Evolutionary conservation across 352 stramenopile genomes (phyloP).

Genomic region (Phytophthora constricta): DNA sequence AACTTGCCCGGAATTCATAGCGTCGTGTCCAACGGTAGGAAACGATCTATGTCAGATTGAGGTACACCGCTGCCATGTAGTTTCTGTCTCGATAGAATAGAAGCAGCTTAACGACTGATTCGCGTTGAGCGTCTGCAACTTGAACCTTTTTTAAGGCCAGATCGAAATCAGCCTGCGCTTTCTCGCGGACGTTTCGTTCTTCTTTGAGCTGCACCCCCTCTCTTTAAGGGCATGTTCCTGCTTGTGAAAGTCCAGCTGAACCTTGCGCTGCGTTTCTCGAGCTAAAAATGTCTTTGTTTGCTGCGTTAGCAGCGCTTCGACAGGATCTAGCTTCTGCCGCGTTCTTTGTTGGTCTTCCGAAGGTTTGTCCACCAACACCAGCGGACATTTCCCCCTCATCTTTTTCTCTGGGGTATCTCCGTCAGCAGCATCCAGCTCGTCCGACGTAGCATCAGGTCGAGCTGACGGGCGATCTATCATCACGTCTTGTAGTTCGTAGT

Average conservation of each 20-base stretch:
- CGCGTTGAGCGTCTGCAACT: background rate
- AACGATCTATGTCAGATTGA: background rate
- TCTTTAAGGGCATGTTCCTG: background rate
- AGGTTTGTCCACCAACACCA: background rate
- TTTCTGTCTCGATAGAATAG: constrained; percentile 3
- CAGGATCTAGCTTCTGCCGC: background rate
- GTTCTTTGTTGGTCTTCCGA: constrained; percentile 2
- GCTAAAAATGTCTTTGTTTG: background rate
- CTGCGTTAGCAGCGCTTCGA: background rate
- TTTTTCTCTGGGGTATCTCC: no score
- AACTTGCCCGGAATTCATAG: no score
- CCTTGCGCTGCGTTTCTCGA: background rate
- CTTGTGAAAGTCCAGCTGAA: background rate
- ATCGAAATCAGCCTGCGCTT: background rate
- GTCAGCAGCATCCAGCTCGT: no score
- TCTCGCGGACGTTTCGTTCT: background rate
- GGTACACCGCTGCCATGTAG: background rate
- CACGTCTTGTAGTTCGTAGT: background rate
- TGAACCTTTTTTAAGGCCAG: background rate
- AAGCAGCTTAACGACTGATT: background rate
- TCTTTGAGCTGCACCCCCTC: background rate
- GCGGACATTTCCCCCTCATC: no score
- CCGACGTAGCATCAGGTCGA: background rate
- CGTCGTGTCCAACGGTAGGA: no score
- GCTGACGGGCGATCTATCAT: background rate